Base-by-base conservation (phyloP, 2,329 filamentous ascomycete species). In the Paramyrothecium sp. region DNA sequence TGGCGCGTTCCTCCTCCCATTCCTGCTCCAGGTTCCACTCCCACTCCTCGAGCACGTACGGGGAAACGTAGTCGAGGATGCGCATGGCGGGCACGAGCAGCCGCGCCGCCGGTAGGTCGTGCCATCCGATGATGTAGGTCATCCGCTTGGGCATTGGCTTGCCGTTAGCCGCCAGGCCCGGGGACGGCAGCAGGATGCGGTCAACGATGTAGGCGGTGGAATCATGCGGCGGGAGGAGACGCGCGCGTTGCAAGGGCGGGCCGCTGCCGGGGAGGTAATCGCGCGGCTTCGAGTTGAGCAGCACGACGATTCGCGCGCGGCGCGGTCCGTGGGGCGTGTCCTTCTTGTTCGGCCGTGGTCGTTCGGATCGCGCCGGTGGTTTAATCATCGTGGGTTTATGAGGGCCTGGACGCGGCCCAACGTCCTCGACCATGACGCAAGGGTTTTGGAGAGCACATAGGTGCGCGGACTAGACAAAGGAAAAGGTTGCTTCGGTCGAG, bases 51-150 rank as follows among this genome's bases (percentile, higher is more conserved):
- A 86, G 63, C 11, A 75, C 77, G 12, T 75, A 72, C 2, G 81
- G 80, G 0, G 85, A 86, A 8, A 88, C 84, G 60, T 86, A 88
- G 33, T 87, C 79, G 13, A 82, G 73, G 7, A 86, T 75, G 58
- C 75, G 56, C 73, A 77, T 73, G 63, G 79, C 64, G 62, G 74
- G 77, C 2, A 86, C 72, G 3, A 78, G 63, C 51, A 80, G 68
- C 19, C 77, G 74, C 44, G 79, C 81, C 0, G 76, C 75, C 0
- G 81, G 81, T 1, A 80, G 67, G 58, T 86, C 82, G 22, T 71
- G 75, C 78, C 83, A 86, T 7, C 79, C 79, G 5, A 88, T 74
- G 2, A 83, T 70, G 57, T 88, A 85, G 53, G 78, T 77, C 59
- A 85, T 74, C 8, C 80, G 72, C 50, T 79, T 76, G 11, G 74